phyloP scores from a whole-genome alignment of 192 early-diverging fungal genomes.

The Umbelopsis sp. region DNA sequence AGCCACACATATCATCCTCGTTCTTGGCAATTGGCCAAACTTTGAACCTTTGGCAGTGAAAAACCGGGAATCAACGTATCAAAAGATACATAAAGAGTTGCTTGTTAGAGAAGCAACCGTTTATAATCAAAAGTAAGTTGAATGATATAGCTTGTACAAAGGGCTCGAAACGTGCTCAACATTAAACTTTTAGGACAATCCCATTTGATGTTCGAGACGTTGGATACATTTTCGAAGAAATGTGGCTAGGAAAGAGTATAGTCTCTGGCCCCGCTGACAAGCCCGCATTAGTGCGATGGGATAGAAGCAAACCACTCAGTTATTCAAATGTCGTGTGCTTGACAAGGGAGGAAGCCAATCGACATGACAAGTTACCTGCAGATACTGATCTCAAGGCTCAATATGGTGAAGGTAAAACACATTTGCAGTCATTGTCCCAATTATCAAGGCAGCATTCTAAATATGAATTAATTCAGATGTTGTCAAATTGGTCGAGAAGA shows the following conservation, averaged over 20 bases:
- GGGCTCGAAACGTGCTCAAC: not conserved
- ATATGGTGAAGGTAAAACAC: constrained; percentile 51
- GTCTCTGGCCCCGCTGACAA: constrained; percentile 77
- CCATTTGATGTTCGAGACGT: constrained; percentile 71
- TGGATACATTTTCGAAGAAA: constrained; percentile 88
- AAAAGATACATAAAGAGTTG: constrained; percentile 75
- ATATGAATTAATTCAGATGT: constrained; percentile 29
- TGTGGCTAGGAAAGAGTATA: constrained; percentile 81
- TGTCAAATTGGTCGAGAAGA: constrained; percentile 49
- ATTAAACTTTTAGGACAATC: constrained; percentile 37
- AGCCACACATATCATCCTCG: constrained; percentile 82
- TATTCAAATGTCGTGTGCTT: constrained; percentile 83
- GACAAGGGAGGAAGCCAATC: constrained; percentile 78
- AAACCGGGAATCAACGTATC: constrained; percentile 73
- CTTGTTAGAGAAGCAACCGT: constrained; percentile 51
- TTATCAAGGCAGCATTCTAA: too few species aligned
- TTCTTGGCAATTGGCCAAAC: constrained; percentile 50
- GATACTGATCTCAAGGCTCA: constrained; percentile 46
- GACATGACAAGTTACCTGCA: constrained; percentile 54
- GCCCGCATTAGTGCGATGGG: constrained; percentile 79
- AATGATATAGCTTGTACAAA: constrained; percentile 7
- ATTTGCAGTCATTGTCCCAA: too few species aligned
- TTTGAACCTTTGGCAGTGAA: constrained; percentile 79
- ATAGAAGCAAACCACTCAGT: constrained; percentile 61
- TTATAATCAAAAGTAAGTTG: constrained; percentile 44